A percentile compares a stretch with the other conserved stretches of the same genome.
Conservation (phyloP, 2,329 filamentous ascomycete genomes). For the Aspergillus sp. region DNA sequence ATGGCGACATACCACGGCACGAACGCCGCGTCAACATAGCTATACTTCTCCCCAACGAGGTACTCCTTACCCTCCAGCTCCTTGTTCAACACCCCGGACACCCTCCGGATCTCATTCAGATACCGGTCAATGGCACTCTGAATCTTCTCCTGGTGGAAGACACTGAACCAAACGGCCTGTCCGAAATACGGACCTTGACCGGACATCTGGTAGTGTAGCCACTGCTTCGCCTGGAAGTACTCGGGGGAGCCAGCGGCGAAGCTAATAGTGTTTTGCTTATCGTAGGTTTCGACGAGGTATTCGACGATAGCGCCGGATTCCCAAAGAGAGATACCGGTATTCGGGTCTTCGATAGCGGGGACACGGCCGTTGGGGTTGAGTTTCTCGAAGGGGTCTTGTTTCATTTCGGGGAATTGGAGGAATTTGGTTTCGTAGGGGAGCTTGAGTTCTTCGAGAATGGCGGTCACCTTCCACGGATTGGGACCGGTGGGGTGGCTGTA, state of each 20-base stretch:
- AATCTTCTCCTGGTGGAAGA: conserved; percentile 38
- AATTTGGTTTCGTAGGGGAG: conserved; percentile 23
- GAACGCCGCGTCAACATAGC: conserved; percentile 39
- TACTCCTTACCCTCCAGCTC: conserved; percentile 31
- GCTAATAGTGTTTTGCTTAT: conserved; percentile 32
- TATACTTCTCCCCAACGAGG: conserved; percentile 39
- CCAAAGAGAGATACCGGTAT: conserved; percentile 36
- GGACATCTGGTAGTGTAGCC: conserved; percentile 40
- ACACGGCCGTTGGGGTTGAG: conserved; percentile 31
- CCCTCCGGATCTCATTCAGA: conserved; percentile 38
- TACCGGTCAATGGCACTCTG: conserved; percentile 41
- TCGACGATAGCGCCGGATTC: conserved; percentile 42
- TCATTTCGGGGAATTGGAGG: conserved; percentile 19
- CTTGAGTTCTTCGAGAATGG: conserved; percentile 25
- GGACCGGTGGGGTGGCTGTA: conserved; percentile 16
- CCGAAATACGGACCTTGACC: conserved; percentile 47
- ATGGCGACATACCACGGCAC: conserved; percentile 28
- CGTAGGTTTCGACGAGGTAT: conserved; percentile 41
- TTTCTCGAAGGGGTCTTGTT: conserved; percentile 19
- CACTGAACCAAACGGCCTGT: conserved; percentile 39
- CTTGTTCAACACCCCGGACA: conserved; percentile 40
- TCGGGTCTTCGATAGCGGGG: conserved; percentile 30
- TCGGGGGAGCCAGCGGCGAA: conserved; percentile 29
- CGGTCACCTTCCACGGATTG: conserved; percentile 26
- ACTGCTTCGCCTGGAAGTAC: conserved; percentile 36